Base-by-base conservation (phyloP, 2,329 filamentous ascomycete genomes). In the Aspergillus ruber region DNA sequence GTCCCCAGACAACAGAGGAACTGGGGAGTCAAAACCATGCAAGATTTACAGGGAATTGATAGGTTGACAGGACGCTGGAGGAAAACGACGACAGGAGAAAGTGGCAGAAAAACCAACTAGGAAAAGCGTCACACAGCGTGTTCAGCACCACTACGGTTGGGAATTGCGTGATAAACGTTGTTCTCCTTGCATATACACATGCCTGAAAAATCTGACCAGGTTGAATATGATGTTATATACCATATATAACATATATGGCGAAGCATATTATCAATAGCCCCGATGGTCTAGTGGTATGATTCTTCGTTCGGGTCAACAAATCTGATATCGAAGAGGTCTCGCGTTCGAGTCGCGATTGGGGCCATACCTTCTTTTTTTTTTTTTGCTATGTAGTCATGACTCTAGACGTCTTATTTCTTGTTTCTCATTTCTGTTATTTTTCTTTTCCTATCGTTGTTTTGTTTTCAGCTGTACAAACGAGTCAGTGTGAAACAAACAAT, bases 231-330 rank as follows among this genome's bases (percentile, higher is more conserved):
- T 1, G 8, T 27, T 3, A 10, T 4, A 1, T 4, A 3, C 0
- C 9, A 29, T 29, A 29, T 7, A 17, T 17, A 35, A 3, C 13
- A 17, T 17, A 7, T 2, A 7, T 2, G 8, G 1, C 2, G 17
- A 2, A 7, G 3, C 1, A 7, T 17, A 9, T n/a, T 6, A 35
- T n/a, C 15, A 17, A 35, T 17, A 21, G 36, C 36, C 36, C 36
- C 17, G 36, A 39, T 39, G 36, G 36, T 39, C 36, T 39, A 39
- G 36, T 39, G 36, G 36, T 39, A 39, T 39, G 36, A 39, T 39
- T 39, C 36, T 18, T 39, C 36, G 36, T 39, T 39, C 36, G 36
- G 36, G 36, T 39, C 10, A 5, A 17, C 18, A 6, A 6, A 39
- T 39, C 36, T 39, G 36, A 39, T 39, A 39, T 39, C 36, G 36